These are phyloP conservation scores for Arachis hypogaea DNA, from an alignment of 306 rosid genomes.

Conservation along the genomic window DNA sequence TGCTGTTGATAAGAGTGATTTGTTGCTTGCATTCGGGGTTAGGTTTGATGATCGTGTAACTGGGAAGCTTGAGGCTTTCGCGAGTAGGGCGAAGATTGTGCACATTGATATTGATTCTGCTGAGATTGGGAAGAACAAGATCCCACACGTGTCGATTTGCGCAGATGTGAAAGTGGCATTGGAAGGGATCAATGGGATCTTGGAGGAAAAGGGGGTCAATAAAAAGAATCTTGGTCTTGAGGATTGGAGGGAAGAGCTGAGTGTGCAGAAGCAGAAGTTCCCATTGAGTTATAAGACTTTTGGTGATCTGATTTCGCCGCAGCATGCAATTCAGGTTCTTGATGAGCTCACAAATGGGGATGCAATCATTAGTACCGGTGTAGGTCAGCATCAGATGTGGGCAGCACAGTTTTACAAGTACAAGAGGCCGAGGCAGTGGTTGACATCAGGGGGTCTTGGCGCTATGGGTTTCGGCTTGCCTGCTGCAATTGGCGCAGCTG, in stretches of 20 bases:
- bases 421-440: conserved; percentile 81
- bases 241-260: conserved; percentile 76
- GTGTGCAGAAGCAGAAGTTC: conserved; percentile 64
- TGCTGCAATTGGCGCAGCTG: conserved; percentile 88
- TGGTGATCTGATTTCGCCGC: conserved; percentile 75
- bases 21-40: conserved; percentile 90
- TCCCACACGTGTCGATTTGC: conserved; percentile 74
- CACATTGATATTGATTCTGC: conserved; percentile 92
- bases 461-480: conserved; percentile 98
- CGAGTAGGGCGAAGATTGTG: conserved; percentile 86
- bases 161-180: conserved; percentile 77
- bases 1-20: conserved; percentile 74
- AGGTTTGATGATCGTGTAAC: conserved; percentile 96
- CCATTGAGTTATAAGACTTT: conserved; percentile 77
- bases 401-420: conserved; percentile 88
- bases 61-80: conserved; percentile 84
- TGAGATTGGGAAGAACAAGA: conserved; percentile 97
- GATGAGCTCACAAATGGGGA: conserved; percentile 81
- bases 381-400: conserved; percentile 95
- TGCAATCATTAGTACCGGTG: conserved; percentile 87
- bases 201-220: conserved; percentile 48
- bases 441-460: conserved; percentile 85
- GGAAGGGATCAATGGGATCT: conserved; percentile 60
- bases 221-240: conserved; percentile 54
- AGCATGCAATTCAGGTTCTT: conserved; percentile 78